phyloP scores from a whole-genome alignment of 371 early-diverging fungal species.

The Parasitella parasitica region DNA sequence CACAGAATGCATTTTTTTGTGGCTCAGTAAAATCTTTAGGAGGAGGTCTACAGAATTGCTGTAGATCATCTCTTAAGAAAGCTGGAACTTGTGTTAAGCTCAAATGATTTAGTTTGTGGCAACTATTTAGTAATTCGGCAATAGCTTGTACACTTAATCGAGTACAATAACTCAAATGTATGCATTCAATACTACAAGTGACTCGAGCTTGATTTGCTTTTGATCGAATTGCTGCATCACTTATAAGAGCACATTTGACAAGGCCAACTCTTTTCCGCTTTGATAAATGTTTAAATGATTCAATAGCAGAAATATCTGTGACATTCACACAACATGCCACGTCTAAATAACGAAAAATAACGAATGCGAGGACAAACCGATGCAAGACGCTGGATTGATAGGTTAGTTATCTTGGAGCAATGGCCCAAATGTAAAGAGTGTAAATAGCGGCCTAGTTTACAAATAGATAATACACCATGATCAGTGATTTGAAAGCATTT shows the following conservation, averaged over 20 bases:
- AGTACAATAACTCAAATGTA: slow-evolving; percentile 61
- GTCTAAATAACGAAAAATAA: slow-evolving; percentile 67
- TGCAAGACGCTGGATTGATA: slow-evolving; percentile 47
- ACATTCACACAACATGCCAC: slow-evolving; percentile 59
- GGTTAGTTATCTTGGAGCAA: slow-evolving; percentile 56
- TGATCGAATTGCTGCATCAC: slow-evolving; percentile 55
- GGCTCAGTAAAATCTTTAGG: slow-evolving; percentile 56
- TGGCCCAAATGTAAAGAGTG: slow-evolving; percentile 66
- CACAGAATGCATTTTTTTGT: slow-evolving; percentile 65
- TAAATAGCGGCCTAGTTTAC: slow-evolving; percentile 53
- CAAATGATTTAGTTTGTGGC: slow-evolving; percentile 56
- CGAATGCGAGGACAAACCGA: slow-evolving; percentile 59
- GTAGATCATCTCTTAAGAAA: slow-evolving; percentile 53
- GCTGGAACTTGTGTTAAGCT: slow-evolving; percentile 62
- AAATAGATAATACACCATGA: slow-evolving; percentile 49
- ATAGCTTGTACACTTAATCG: slow-evolving; percentile 51
- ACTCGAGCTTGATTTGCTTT: slow-evolving; percentile 48
- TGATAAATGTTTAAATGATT: slow-evolving; percentile 51
- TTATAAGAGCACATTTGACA: slow-evolving; percentile 62
- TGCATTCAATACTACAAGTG: slow-evolving; percentile 54
- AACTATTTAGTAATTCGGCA: slow-evolving; percentile 49
- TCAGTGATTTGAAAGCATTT: slow-evolving; percentile 61
- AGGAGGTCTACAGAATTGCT: slow-evolving; percentile 55
- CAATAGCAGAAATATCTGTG: slow-evolving; percentile 55
- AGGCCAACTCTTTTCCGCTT: slow-evolving; percentile 62